Evolutionary conservation across 768 basidiomycete species (phyloP).

Genomic region (Mycena rebaudengoi): DNA sequence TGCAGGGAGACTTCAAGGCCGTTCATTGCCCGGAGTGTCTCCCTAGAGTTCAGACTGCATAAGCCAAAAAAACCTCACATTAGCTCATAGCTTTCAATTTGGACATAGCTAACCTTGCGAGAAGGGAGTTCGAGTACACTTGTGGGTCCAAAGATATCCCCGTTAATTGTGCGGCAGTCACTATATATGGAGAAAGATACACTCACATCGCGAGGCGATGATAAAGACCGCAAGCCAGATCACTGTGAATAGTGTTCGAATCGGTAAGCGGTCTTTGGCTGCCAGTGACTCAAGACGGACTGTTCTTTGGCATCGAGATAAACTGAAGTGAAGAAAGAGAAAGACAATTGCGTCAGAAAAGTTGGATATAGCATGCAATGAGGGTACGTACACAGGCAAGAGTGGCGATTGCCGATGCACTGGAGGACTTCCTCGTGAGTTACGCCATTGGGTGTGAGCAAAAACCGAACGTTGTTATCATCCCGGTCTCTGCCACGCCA

Average conservation of each 20-base stretch:
- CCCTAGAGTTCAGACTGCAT: constrained; percentile 2
- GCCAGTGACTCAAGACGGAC: not conserved
- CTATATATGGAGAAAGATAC: not conserved
- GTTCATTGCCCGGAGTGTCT: constrained; percentile 2
- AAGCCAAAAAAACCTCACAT: not conserved
- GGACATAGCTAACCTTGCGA: not conserved
- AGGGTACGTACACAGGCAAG: not conserved
- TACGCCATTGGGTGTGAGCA: not conserved
- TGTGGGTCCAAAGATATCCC: not conserved
- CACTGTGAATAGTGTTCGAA: not conserved
- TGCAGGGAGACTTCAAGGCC: not conserved
- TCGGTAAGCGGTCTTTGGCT: not conserved
- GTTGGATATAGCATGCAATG: not conserved
- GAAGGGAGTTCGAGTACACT: constrained; percentile 3
- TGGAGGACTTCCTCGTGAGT: not conserved
- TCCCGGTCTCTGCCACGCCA: constrained; percentile 8
- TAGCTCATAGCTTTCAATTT: not conserved
- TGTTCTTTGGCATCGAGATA: not conserved
- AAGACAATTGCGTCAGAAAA: not conserved
- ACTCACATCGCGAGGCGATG: not conserved
- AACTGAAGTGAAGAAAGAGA: constrained; percentile 6
- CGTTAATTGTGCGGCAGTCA: not conserved
- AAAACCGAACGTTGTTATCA: constrained; percentile 6
- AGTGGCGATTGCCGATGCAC: not conserved
- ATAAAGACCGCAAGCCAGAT: constrained; percentile 2